Evolutionary conservation across 495 filamentous ascomycete genomes (phyloP), one percentile per base, ranked within the genome.

Genomic region (Podospora didyma): DNA sequence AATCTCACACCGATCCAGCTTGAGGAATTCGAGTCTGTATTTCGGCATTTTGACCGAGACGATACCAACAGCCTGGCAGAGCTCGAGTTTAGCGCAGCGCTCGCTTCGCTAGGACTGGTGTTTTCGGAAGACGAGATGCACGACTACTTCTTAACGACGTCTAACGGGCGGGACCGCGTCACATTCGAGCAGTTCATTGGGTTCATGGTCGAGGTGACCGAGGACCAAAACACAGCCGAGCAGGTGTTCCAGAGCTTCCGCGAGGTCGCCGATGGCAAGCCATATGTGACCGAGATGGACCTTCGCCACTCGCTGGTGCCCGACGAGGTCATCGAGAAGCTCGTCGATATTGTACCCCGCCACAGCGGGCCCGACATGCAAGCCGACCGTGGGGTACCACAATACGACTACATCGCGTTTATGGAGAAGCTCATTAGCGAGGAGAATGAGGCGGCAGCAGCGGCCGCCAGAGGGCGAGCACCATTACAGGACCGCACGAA

Each of bases 101-200:
- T 98, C 53, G 95, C 95, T 23, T 95, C 89, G 69, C 76, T 98
- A 21, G 93, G 94, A 0, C 76, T 98, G 7, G 92, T 97, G 1
- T 98, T 96, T 62, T 90, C 93, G 62, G 92, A 97, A 63, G 83
- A 89, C 16, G 94, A 98, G 73, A 97, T 97, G 95, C 91, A 96
- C 65, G 82, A 90, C 31, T 90, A 92, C 55, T 97, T 95, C 66
- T 62, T 84, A 24, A 85, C 87, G 22, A 91, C 90, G n/a, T 89
- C 89, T 55, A 87, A 76, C 24, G 84, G 86, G 1, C 78, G 80
- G 37, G 80, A 84, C 61, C 81, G 86, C 57, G 94, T 98, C 50
- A 93, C 89, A 9, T 98, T 98, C 67, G 94, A 98, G 74, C 95
- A 97, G 71, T 98, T 98, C 68, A 98, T 98, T 71, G 82, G 88